Evolutionary conservation across 495 filamentous ascomycete genomes (phyloP), one percentile per base, ranked within the genome.

Genomic region (Apiosordaria backusii): DNA sequence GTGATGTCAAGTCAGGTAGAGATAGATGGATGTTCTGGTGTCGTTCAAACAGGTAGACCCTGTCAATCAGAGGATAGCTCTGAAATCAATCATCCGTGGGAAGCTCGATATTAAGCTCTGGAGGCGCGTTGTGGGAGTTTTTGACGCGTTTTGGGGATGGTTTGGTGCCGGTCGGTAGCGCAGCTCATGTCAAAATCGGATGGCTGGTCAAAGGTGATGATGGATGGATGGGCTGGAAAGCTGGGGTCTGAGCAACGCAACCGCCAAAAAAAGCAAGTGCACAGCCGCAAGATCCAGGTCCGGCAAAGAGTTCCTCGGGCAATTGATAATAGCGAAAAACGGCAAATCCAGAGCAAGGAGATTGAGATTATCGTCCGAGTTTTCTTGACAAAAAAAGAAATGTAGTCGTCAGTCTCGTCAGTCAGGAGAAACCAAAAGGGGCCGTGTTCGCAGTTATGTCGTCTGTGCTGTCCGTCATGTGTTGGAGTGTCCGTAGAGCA

Each of bases 111-210:
- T 29, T 15, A 10, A 54, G 57, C 13, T 55, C 29, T 50, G 53
- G 27, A 40, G 27, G 62, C 40, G 6, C 61, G 67, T 40, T 55
- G 4, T 52, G 24, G 45, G 27, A 52, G 58, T 22, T 18, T 13
- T 55, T 58, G 63, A 15, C 60, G 63, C 63, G 63, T 21, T 24
- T 65, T 60, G 27, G 29, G 26, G 53, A 5, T 63, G 18, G 19
- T 25, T 23, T 13, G 55, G 35, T 63, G 62, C 23, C 4, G n/a
- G 60, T 57, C 27, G 62, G 58, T 22, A 23, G 45, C 35, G 35
- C 13, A 45, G 35, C 35, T 9, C 35, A 45, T 45, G 40, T 24
- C 65, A 64, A 73, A 68, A 71, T 66, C 60, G 40, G 68, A 67
- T 71, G 69, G 67, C 71, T 69, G 67, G 68, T 40, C 18, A 4